Evolutionary conservation across 2,329 filamentous ascomycete species (phyloP), one percentile per base, ranked within the genome.

Genomic region (Pseudopyricularia javanii): DNA sequence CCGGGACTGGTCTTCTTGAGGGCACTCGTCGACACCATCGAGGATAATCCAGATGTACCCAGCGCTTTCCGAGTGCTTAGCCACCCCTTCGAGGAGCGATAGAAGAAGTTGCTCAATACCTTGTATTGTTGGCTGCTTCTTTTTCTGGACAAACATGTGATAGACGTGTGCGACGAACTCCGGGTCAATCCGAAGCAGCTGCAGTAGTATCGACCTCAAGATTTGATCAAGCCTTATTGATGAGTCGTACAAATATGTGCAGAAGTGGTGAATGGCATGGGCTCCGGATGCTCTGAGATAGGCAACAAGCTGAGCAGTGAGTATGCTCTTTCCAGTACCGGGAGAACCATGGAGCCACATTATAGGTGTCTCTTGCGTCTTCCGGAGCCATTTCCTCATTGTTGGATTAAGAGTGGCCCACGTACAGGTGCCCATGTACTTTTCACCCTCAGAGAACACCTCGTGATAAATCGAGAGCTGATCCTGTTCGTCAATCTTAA

Each of bases 251-350:
- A 59, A 56, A 12, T 65, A 62, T 5, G 58, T 66, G 55, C 66
- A 70, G 33, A 71, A 66, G 47, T 71, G 66, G 2, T 40, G 48
- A 7, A 66, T 49, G 2, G 68, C 59, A 8, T 61, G 20, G 9
- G 53, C 59, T 1, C 49, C 43, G 0, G 52, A 20, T 2, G 26
- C 26, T 2, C 54, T 54, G 5, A 68, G 56, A 30, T 67, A 70
- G 1, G 40, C 59, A 7, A 59, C 51, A 7, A 72, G 53, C 20
- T 65, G 61, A 0, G 59, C 55, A 8, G 61, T 49, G 2, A 70
- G 43, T 0, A 68, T 61, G 30, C 65, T 71, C 49, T 71, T 72
- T 0, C 68, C 68, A 1, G 61, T 60, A 1, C 68, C 68, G 1
- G 66, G 63, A 2, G 53, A 56, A 0, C 69, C 68, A 6, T 68